Conservation (phyloP, 495 filamentous ascomycete genomes). For the Zalerion maritima region DNA sequence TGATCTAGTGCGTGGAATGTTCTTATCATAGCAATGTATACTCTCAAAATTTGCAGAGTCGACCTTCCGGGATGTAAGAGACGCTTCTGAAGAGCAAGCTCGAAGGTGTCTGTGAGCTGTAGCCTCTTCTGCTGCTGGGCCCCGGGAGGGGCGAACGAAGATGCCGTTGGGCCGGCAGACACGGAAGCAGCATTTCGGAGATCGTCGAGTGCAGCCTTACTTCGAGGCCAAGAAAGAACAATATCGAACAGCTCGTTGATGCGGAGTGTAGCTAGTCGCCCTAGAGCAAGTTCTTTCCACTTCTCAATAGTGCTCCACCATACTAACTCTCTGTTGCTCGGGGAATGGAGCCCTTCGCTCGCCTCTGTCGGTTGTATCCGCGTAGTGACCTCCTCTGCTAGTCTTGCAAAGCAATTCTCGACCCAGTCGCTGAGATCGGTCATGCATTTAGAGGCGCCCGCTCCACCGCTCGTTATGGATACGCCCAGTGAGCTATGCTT, state of each 20-base stretch:
- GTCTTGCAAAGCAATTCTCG: slow-evolving; percentile 51
- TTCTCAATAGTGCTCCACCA: slow-evolving; percentile 49
- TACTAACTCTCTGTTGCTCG: slow-evolving; percentile 26
- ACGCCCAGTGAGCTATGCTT: slow-evolving; percentile 4
- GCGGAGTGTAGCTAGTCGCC: slow-evolving; percentile 63
- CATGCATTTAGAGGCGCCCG: slow-evolving; percentile 34
- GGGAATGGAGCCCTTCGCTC: no score
- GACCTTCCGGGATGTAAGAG: slow-evolving; percentile 79
- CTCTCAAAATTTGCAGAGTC: slow-evolving; percentile 73
- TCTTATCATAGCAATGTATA: slow-evolving; percentile 86
- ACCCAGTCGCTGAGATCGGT: slow-evolving; percentile 52
- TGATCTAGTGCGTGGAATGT: slow-evolving; percentile 81
- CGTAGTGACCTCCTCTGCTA: slow-evolving; percentile 47
- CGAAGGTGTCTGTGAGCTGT: slow-evolving; percentile 60
- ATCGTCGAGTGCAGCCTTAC: slow-evolving; percentile 73
- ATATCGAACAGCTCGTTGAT: slow-evolving; percentile 80
- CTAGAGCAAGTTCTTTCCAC: slow-evolving; percentile 70
- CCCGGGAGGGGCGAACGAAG: no score
- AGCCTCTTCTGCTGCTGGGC: slow-evolving; percentile 39
- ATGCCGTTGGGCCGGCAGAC: no score
- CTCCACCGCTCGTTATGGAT: slow-evolving; percentile 1
- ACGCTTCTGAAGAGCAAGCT: slow-evolving; percentile 47
- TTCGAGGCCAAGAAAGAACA: slow-evolving; percentile 69
- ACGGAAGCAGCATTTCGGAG: slow-evolving; percentile 35
- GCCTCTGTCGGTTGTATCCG: no score